A percentile compares a stretch with the other conserved stretches of the same genome.
These are phyloP conservation scores for Pseudogymnoascus sp. DNA, from an alignment of 2,329 filamentous ascomycete species.

Conservation along the genomic window DNA sequence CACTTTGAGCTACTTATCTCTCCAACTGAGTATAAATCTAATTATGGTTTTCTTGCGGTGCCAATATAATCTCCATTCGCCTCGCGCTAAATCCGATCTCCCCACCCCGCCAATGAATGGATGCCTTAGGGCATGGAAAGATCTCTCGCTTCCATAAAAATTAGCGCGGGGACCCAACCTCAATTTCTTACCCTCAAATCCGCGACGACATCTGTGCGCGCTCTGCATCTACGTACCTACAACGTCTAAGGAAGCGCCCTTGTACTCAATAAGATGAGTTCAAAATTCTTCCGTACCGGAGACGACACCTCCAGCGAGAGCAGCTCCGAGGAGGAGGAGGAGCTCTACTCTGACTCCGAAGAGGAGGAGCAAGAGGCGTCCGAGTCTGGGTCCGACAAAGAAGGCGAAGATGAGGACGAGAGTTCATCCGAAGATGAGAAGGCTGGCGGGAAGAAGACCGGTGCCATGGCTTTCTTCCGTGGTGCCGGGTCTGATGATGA, in stretches of 20 bases:
- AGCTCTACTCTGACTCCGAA: slow-evolving; percentile 78
- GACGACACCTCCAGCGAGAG: slow-evolving; percentile 87
- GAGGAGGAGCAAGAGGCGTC: slow-evolving; percentile 45
- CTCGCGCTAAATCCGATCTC: background rate
- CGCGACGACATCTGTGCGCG: slow-evolving; percentile 9
- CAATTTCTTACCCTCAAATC: slow-evolving; percentile 9
- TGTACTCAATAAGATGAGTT: slow-evolving; percentile 10
- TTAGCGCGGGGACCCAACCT: slow-evolving; percentile 10
- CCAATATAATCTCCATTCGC: background rate
- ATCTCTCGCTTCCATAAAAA: slow-evolving; percentile 11
- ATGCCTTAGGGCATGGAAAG: slow-evolving; percentile 11
- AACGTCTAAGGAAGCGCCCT: slow-evolving; percentile 10
- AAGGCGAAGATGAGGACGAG: slow-evolving; percentile 47
- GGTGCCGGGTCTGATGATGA: slow-evolving; percentile 66
- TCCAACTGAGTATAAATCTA: background rate
- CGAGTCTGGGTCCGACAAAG: slow-evolving; percentile 39
- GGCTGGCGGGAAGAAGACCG: slow-evolving; percentile 56
- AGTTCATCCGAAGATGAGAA: slow-evolving; percentile 52
- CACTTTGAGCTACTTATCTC: background rate
- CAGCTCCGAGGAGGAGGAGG: slow-evolving; percentile 89
- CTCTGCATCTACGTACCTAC: slow-evolving; percentile 9
- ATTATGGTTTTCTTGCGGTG: background rate
- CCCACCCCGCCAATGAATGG: slow-evolving; percentile 8
- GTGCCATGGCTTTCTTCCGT: slow-evolving; percentile 78
- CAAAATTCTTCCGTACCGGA: slow-evolving; percentile 11